These are phyloP conservation scores for Grigorovia jiainica DNA, from an alignment of 805 yeast species.

Conservation along the genomic window DNA sequence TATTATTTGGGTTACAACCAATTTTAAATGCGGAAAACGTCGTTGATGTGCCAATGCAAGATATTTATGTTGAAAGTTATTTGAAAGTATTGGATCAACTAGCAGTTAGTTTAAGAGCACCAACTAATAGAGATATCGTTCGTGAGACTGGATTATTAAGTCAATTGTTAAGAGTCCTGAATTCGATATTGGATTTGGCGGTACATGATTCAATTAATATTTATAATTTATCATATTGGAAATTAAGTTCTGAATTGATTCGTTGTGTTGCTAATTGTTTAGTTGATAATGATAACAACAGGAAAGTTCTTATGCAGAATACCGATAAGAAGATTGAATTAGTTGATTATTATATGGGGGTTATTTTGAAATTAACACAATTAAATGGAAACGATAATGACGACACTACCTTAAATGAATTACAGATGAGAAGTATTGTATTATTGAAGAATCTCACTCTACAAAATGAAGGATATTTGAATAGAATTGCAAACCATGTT, in stretches of 20 bases:
- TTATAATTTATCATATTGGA: constrained; percentile 8
- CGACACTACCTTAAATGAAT: not conserved
- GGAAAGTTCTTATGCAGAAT: constrained; percentile 10
- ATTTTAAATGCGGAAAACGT: constrained; percentile 14
- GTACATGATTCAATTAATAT: constrained; percentile 6
- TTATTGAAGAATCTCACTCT: constrained; percentile 22
- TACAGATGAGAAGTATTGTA: constrained; percentile 23
- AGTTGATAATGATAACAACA: constrained; percentile 25
- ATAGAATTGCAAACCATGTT: constrained; percentile 9
- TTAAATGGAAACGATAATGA: constrained; percentile 2
- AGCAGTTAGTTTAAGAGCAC: constrained; percentile 24
- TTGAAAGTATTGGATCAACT: constrained; percentile 21
- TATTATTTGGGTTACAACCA: constrained; percentile 25
- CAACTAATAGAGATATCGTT: constrained; percentile 22
- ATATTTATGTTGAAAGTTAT: constrained; percentile 13
- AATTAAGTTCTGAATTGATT: constrained; percentile 21
- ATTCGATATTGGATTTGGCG: constrained; percentile 8
- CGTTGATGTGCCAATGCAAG: constrained; percentile 14
- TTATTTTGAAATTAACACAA: constrained; percentile 10
- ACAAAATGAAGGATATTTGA: constrained; percentile 14
- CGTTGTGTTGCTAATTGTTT: constrained; percentile 28
- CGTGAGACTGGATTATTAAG: constrained; percentile 22
- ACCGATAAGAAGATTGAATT: constrained; percentile 8
- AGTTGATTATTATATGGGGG: constrained; percentile 12
- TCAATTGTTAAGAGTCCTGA: constrained; percentile 13